phyloP scores from a whole-genome alignment of 495 filamentous ascomycete species.

The Pseudotulostoma volvatum region DNA sequence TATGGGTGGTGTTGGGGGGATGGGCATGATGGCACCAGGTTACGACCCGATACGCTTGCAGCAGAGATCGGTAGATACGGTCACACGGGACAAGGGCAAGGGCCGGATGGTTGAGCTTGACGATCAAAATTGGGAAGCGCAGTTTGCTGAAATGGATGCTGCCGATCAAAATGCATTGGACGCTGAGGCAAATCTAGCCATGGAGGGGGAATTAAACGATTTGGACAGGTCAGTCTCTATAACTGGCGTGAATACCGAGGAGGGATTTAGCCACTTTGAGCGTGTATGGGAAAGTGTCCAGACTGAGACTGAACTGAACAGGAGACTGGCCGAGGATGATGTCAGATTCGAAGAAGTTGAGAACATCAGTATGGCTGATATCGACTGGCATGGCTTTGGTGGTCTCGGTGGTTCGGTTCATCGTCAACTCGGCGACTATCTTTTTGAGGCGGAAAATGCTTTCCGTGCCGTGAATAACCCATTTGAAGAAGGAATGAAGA shows the following conservation, averaged over 20 bases:
- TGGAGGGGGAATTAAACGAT: slow-evolving; percentile 78
- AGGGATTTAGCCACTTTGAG: slow-evolving; percentile 69
- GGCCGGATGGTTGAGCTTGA: slow-evolving; percentile 83
- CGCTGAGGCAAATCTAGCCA: slow-evolving; percentile 53
- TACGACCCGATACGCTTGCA: slow-evolving; percentile 34
- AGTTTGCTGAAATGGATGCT: slow-evolving; percentile 79
- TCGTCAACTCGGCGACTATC: slow-evolving; percentile 69
- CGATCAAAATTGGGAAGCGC: slow-evolving; percentile 86
- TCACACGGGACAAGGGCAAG: slow-evolving; percentile 62
- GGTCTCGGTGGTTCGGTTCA: slow-evolving; percentile 40
- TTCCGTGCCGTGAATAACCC: slow-evolving; percentile 63
- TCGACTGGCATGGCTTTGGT: slow-evolving; percentile 58
- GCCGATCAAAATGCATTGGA: slow-evolving; percentile 47
- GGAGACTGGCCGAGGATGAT: slow-evolving; percentile 52
- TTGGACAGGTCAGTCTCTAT: slow-evolving; percentile 67
- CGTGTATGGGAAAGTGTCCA: slow-evolving; percentile 74
- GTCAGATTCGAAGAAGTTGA: slow-evolving; percentile 34
- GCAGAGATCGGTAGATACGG: slow-evolving; percentile 32
- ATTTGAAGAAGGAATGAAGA: slow-evolving; percentile 78
- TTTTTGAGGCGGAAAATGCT: slow-evolving; percentile 86
- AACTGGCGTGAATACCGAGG: slow-evolving; percentile 16
- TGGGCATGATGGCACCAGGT: slow-evolving; percentile 25
- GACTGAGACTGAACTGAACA: slow-evolving; percentile 58
- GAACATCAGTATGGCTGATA: slow-evolving; percentile 46
- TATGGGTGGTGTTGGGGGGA: slow-evolving; percentile 33